Conservation (phyloP, 2,329 filamentous ascomycete species). For the Pestalotiopsis fici region DNA sequence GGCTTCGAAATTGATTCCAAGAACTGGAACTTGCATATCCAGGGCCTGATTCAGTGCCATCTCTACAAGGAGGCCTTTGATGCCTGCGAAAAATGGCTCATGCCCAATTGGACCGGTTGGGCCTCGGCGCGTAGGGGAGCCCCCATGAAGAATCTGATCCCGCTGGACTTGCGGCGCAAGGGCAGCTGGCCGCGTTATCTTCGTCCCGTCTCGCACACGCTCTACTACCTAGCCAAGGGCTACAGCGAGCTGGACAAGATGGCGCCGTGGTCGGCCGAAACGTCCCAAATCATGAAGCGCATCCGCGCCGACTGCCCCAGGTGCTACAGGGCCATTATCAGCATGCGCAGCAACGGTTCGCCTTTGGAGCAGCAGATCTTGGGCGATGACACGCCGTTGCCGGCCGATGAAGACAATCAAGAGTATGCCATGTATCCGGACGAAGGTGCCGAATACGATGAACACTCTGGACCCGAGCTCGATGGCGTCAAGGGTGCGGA, state of each 20-base stretch:
- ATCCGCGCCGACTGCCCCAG: slow-evolving; percentile 39
- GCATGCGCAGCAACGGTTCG: slow-evolving; percentile 29
- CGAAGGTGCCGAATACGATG: neutral
- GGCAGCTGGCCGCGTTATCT: slow-evolving; percentile 37
- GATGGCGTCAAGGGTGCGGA: neutral
- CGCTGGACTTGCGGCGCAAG: slow-evolving; percentile 39
- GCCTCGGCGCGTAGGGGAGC: slow-evolving; percentile 26
- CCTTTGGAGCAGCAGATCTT: slow-evolving; percentile 26
- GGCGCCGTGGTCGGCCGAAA: slow-evolving; percentile 48
- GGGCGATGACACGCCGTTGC: neutral
- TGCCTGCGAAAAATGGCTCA: slow-evolving; percentile 75
- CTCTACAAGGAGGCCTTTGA: slow-evolving; percentile 68
- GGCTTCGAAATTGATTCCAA: slow-evolving; percentile 76
- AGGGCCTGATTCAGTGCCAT: slow-evolving; percentile 62
- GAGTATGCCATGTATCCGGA: neutral
- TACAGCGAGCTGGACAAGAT: slow-evolving; percentile 51
- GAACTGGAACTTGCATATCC: slow-evolving; percentile 81
- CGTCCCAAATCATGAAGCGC: slow-evolving; percentile 38
- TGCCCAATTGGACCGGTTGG: slow-evolving; percentile 81
- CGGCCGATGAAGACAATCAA: neutral
- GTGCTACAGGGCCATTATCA: slow-evolving; percentile 27
- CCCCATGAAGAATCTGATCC: slow-evolving; percentile 27
- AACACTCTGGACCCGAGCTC: neutral
- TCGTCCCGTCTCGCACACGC: slow-evolving; percentile 43
- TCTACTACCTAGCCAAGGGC: slow-evolving; percentile 49